Base-by-base conservation (phyloP, 805 yeast genomes). In the Candida arabinofermentans region DNA sequence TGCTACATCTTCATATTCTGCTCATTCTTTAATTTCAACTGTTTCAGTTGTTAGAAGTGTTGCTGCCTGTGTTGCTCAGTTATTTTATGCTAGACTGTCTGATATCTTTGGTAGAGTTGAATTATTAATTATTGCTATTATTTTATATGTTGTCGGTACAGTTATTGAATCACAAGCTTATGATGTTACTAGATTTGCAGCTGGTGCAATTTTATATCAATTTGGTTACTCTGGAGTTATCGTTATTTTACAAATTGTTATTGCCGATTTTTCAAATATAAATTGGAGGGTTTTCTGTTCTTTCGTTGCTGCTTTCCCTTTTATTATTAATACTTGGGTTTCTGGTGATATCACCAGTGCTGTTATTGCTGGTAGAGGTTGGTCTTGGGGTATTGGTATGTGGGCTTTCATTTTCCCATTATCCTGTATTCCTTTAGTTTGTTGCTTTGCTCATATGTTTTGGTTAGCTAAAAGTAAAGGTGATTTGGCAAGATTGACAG, bases 311-410 rank as follows among this genome's bases (percentile, higher is more conserved):
- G 77, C 87, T 4, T 68, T 79, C 53, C 91, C 91, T 2, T 81
- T 74, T 53, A 76, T 85, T 53, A 79, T 86, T 62, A 85, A 82
- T 62, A 81, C 91, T 13, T 86, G 93, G 93, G 71, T 83, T 42
- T 64, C 81, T 23, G 91, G 88, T 55, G 67, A 79, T 51, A 67
- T 85, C 36, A 62, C 74, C 13, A 62, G 62, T 27, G 60, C 70
- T 42, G 64, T 64, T 26, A n/a, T 50, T 17, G 19, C 16, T 2
- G 64, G 64, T 10, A 61, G 61, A 10, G 51, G 70, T 26, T 81
- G 87, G 82, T 70, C 79, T 10, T 84, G 90, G 90, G 83, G 82
- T 54, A 77, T 83, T 51, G 89, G 83, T 30, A 83, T 84, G 75
- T 84, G 85, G 85, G 88, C 89, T 2, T 79, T 81, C 51, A 81